phyloP scores from a whole-genome alignment of 176 grass and related monocot genomes.

The Leersia perrieri region DNA sequence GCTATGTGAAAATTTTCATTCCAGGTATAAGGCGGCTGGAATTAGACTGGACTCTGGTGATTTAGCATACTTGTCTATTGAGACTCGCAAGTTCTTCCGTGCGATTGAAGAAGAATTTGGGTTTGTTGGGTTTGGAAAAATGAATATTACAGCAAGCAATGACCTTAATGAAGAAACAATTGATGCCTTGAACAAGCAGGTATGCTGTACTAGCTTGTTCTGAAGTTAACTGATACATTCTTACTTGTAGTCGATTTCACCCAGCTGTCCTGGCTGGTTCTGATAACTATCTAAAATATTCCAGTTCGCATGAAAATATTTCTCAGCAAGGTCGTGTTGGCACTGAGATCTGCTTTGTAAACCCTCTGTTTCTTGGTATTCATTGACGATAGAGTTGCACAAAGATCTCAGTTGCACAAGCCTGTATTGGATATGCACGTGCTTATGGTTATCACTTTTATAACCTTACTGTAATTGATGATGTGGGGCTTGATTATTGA shows the following conservation, averaged over 20 bases:
- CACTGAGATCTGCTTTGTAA: not conserved
- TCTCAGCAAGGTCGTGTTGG: not conserved
- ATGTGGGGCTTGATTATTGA: slow-evolving; percentile 8
- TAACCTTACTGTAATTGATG: not conserved
- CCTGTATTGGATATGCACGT: not conserved
- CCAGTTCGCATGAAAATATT: not conserved
- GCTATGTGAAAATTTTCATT: not conserved
- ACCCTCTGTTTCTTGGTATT: not conserved
- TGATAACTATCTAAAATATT: not conserved
- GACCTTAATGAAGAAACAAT: slow-evolving; percentile 99
- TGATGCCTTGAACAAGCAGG: slow-evolving; percentile 99
- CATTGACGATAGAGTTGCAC: not conserved
- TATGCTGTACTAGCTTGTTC: slow-evolving; percentile 30
- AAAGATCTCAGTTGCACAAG: not conserved
- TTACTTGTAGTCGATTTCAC: not conserved
- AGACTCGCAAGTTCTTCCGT: slow-evolving; percentile 69
- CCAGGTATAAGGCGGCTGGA: slow-evolving; percentile 83
- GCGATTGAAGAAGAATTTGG: slow-evolving; percentile 81
- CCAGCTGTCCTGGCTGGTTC: not conserved
- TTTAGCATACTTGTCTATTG: slow-evolving; percentile 79
- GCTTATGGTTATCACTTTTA: not conserved
- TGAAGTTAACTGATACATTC: not conserved
- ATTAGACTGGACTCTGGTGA: slow-evolving; percentile 97
- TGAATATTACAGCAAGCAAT: slow-evolving; percentile 85
- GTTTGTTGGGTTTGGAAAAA: slow-evolving; percentile 64